Evolutionary conservation across 2,329 filamentous ascomycete species (phyloP), one percentile per base, ranked within the genome.

Genomic region (Geoglossum cookeanum): DNA sequence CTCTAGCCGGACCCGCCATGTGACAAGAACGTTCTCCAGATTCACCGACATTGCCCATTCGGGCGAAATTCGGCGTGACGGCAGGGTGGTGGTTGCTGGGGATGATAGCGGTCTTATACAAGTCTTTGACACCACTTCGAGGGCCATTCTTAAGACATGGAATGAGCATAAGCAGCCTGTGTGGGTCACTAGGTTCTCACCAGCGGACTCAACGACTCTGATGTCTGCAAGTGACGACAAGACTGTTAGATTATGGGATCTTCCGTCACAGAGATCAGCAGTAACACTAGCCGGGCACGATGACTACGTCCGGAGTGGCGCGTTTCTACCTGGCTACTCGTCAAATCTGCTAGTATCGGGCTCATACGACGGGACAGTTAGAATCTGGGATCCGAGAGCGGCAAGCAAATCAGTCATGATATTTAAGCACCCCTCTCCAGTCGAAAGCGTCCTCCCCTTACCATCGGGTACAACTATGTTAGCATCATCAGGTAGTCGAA

Each of bases 81-180:
- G 90, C 45, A 80, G 88, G 60, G 85, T 98, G 58, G 72, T 98
- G 63, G 84, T 94, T 39, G 89, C 91, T 35, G 91, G 91, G 64
- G 91, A 96, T 64, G 91, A 96, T 67, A 85, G 81, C 45, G 94
- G 94, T 58, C 83, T 84, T 60, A 87, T 98, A 63, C 94, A 98
- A 71, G 89, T 96, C 11, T 98, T 97, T 67, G 92, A 98, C 66
- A 81, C 94, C 55, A 83, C 78, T 67, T 91, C 89, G 58, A 79
- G 92, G 61, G 89, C 89, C 3, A 95, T 98, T 62, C 73, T 98
- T 64, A 91, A 92, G 74, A 96, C 91, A 55, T 98, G 92, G 91
- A 82, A 84, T 61, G 81, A 90, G 63, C 91, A 97, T 73, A 90
- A 89, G 72, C 90, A 94, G 75, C 87, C 92, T 13, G 87, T 94